These are phyloP conservation scores for Davidsoniella virescens DNA, from an alignment of 2,329 filamentous ascomycete genomes.

Conservation along the genomic window DNA sequence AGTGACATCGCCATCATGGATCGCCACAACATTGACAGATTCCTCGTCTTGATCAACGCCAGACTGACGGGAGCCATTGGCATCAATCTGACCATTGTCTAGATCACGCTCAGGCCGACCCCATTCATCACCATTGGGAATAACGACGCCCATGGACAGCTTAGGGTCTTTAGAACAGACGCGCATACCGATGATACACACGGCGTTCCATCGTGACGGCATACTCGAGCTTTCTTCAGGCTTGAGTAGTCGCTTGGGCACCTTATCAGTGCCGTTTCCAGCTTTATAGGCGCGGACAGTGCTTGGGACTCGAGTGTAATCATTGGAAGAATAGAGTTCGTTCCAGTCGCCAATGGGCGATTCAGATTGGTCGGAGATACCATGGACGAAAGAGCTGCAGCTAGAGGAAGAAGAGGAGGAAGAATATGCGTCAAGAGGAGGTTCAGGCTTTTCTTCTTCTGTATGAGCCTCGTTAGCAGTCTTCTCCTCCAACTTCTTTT, in stretches of 20 bases:
- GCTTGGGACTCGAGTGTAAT: constrained; percentile 36
- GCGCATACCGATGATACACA: constrained; percentile 43
- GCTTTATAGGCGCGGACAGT: background rate
- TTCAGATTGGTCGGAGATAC: constrained; percentile 36
- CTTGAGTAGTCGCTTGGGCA: constrained; percentile 24
- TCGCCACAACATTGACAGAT: constrained; percentile 4
- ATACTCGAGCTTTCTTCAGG: constrained; percentile 41
- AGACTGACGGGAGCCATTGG: constrained; percentile 23
- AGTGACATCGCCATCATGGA: background rate
- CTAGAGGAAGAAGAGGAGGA: constrained; percentile 45
- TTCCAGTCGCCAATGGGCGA: constrained; percentile 45
- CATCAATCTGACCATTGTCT: constrained; percentile 40
- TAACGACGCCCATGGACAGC: constrained; percentile 37
- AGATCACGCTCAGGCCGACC: constrained; percentile 40
- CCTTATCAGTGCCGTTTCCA: constrained; percentile 22
- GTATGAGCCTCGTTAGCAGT: constrained; percentile 10
- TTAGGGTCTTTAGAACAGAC: constrained; percentile 43
- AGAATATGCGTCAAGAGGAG: constrained; percentile 16
- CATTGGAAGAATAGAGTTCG: constrained; percentile 40
- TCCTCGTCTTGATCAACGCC: constrained; percentile 3
- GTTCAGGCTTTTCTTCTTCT: constrained; percentile 12
- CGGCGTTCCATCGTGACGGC: constrained; percentile 44
- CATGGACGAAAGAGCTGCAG: constrained; percentile 28
- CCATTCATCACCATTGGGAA: constrained; percentile 39
- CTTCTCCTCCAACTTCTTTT: constrained; percentile 9